Evolutionary conservation across 2,329 filamentous ascomycete genomes (phyloP), one percentile per base, ranked within the genome.

Genomic region (Penicillium sp.): DNA sequence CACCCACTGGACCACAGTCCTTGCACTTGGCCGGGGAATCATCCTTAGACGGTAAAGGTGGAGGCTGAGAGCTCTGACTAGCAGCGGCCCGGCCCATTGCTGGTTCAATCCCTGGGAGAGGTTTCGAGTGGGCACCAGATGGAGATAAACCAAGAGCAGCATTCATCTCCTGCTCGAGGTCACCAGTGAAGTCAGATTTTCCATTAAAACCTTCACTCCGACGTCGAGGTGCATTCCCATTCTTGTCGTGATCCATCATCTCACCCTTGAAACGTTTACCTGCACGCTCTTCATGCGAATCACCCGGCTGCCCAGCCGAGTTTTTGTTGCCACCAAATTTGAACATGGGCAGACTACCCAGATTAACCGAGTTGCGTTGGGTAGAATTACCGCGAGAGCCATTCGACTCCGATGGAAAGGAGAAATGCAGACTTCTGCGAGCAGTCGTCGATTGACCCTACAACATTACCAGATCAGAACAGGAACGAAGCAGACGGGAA

Each of bases 381-480:
- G 44, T 39, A 36, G 33, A 42, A 13, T 39, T 50, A 47, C 43
- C 45, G 36, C 35, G 18, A 16, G 41, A 39, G 12, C 31, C 29
- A 27, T 43, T 31, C 15, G 36, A 30, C 17, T 49, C 51, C 3
- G 45, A 39, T 27, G 39, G 41, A 25, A 50, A 45, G 32, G 41
- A 37, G 40, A 51, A 43, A 34, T 42, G 40, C 35, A 45, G 17
- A 33, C 51, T 54, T 36, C 45, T 51, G 42, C 57, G 55, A 41
- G 44, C 51, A 35, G 41, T 41, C 31, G 43, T 40, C 29, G 57
- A 51, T 46, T 58, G 50, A 45, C 43, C 59, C 59, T 62, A 62
- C 55, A 58, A 38, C 37, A 56, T 54, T 52, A 54, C 49, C 48
- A 52, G 47, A 60, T 59, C 54, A 60, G 56, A 60, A 52, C 35